Conservation (phyloP, 768 basidiomycete species). For the Psilocybe sp. region DNA sequence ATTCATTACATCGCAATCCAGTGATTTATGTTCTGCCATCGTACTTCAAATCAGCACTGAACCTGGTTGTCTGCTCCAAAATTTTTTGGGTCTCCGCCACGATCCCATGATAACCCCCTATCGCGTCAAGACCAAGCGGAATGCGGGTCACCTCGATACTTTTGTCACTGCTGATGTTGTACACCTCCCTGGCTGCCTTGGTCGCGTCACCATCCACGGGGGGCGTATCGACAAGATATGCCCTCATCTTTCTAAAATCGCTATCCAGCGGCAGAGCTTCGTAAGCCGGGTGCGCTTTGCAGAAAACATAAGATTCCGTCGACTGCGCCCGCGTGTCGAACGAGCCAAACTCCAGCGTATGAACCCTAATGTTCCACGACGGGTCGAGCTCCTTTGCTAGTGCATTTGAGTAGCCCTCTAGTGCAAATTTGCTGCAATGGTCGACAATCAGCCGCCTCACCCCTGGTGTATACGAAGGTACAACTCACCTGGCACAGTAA, state of each 20-base stretch:
- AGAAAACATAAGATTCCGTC: neutral
- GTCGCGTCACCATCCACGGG: neutral
- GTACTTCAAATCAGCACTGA: too few relatives aligned
- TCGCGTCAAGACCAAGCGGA: too few relatives aligned
- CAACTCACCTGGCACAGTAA: neutral
- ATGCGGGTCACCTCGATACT: too few relatives aligned
- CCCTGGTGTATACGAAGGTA: neutral
- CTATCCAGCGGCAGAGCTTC: too few relatives aligned
- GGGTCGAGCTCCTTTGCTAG: constrained; percentile 1
- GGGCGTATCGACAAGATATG: neutral
- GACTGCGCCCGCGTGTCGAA: neutral
- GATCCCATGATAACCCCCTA: too few relatives aligned
- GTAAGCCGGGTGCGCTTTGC: neutral
- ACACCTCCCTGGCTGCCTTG: neutral
- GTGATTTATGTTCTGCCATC: too few relatives aligned
- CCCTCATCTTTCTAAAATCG: neutral
- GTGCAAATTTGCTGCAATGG: neutral
- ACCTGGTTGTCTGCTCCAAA: too few relatives aligned
- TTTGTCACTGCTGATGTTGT: neutral
- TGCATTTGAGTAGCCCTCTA: neutral
- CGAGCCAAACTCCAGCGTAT: neutral
- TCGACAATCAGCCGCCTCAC: neutral
- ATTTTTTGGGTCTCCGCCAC: too few relatives aligned
- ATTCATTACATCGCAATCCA: too few relatives aligned
- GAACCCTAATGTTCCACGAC: constrained; percentile 3